Conservation (phyloP, 164 flowering plant genomes). For the Umbellularia californica region DNA sequence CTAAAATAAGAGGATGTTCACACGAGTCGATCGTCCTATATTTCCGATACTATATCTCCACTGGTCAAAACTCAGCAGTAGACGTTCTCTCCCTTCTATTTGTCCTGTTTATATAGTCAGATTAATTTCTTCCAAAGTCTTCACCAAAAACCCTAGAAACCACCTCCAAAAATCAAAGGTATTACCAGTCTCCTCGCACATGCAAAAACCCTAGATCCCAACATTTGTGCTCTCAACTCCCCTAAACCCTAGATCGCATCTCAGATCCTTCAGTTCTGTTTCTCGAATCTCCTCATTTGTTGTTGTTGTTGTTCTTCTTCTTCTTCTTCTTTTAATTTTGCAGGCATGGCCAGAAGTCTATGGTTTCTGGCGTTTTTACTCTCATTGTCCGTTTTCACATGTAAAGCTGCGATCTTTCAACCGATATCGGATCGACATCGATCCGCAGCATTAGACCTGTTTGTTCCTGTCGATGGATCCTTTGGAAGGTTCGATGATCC, state of each 20-base stretch:
- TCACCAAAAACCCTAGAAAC: background rate
- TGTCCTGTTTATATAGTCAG: background rate
- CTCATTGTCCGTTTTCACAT: slow-evolving; percentile 25
- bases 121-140: background rate
- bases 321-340: slow-evolving; percentile 2
- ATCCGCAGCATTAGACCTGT: slow-evolving; percentile 72
- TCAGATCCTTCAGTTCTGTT: background rate
- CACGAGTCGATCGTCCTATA: no score
- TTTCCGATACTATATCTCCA: no score
- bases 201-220: background rate
- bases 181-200: background rate
- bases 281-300: background rate
- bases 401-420: slow-evolving; percentile 46
- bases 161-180: background rate
- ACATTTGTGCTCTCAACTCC: background rate
- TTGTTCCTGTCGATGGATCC: slow-evolving; percentile 53
- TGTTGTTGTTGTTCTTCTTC: background rate
- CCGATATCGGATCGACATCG: slow-evolving; percentile 76
- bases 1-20: no score
- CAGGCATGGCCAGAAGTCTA: slow-evolving; percentile 57
- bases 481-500: slow-evolving; percentile 45
- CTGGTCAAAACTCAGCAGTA: no score
- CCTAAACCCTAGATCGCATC: background rate
- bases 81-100: no score
- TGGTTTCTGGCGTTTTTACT: slow-evolving; percentile 47